Evolutionary conservation across 2,329 filamentous ascomycete species (phyloP), one percentile per base, ranked within the genome.

Genomic region (Colletotrichum ledebouriae): DNA sequence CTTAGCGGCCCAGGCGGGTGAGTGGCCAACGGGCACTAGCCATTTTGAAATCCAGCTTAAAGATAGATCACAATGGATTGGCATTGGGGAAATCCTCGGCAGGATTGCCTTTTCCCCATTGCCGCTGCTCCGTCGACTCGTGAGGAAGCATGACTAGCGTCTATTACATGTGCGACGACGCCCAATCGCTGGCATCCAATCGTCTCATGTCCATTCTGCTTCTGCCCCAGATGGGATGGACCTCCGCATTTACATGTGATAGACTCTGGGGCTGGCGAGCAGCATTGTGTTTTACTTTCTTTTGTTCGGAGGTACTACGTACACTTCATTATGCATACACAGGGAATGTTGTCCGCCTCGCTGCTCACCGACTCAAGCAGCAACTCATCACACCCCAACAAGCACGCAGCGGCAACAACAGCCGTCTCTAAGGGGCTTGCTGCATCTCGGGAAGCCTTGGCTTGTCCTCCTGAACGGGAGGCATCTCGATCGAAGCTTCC

Each of bases 401-500:
- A 61, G n/a, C 11, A 25, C 49, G 20, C 50, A 63, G 25, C 29
- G 39, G 33, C n/a, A 22, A 41, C 12, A 50, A 53, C 29, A 34
- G 11, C 62, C 20, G 56, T 37, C 12, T 25, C 62, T 63, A 60
- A 29, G 20, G 55, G 41, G 75, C 69, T 56, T 79, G 73, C 55
- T 73, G 71, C 77, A 78, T 79, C 67, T 78, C 76, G 29, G 66
- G 66, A 13, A 49, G 55, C 22, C 44, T 2, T 72, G 70, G 15
- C 25, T 61, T 69, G 44, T 58, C 69, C 46, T 61, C 69, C 34
- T 70, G 50, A 17, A 29, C 70, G 60, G 49, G 66, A 62, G 70
- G 57, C 15, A 73, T 70, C 67, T 74, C 77, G 13, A 73, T 76
- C n/a, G 82, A 80, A 12, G 90, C 90, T 75, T 94, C 90, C 76